These are phyloP conservation scores for Zanthoxylum bungeanum DNA, from an alignment of 345 rosid genomes.

Conservation along the genomic window DNA sequence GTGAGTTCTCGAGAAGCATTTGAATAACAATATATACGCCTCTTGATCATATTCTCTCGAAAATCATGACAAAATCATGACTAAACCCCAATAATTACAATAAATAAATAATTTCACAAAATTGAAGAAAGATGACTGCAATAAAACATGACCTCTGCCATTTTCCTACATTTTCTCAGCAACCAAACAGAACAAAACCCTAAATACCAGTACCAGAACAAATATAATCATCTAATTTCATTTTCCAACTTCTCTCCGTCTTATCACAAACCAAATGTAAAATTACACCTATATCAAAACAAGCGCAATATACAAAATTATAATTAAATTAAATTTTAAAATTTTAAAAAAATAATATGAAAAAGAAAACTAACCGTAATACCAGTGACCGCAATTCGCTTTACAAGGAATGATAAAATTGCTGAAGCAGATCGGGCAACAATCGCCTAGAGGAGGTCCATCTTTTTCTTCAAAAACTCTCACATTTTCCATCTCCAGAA, in stretches of 20 bases:
- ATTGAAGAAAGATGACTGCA: background rate
- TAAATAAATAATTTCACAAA: background rate
- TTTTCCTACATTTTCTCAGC: background rate
- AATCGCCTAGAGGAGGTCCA: slow-evolving; percentile 71
- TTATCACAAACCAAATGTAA: background rate
- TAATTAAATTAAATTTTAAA: background rate
- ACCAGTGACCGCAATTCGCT: slow-evolving; percentile 90
- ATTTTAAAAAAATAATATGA: background rate
- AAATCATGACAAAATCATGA: background rate
- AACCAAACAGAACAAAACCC: background rate
- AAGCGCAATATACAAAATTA: background rate
- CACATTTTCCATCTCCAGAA: slow-evolving; percentile 12
- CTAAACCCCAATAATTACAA: background rate
- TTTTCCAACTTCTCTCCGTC: background rate
- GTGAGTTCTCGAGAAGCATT: background rate
- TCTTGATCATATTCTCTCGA: background rate
- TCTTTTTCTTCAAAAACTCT: slow-evolving; percentile 21
- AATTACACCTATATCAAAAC: background rate
- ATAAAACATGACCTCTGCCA: background rate
- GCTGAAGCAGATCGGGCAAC: slow-evolving; percentile 81
- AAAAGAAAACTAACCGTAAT: slow-evolving; percentile 53
- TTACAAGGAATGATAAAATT: slow-evolving; percentile 65
- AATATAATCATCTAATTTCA: background rate
- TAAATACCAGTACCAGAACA: background rate
- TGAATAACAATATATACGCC: background rate